phyloP scores from a whole-genome alignment of 2,329 filamentous ascomycete genomes.

The Podosphaera fusca region DNA sequence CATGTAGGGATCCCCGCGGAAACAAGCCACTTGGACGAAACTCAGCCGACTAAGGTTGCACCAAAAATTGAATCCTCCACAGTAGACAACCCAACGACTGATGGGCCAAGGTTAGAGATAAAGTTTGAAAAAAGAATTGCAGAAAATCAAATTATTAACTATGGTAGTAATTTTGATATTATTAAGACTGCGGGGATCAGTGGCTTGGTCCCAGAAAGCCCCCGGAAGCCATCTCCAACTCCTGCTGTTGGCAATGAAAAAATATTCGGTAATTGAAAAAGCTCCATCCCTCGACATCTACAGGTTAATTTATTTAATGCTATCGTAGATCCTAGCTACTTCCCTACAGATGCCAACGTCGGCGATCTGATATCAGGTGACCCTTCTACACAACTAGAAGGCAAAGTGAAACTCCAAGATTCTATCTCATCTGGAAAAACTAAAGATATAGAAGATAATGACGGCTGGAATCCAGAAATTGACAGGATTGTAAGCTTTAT shows the following conservation, averaged over 20 bases:
- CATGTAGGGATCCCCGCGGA: neutral
- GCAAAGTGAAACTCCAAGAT: no score
- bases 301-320: no score
- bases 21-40: neutral
- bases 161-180: neutral
- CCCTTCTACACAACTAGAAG: no score
- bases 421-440: no score
- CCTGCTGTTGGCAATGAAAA: neutral
- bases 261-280: no score
- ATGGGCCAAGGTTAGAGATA: neutral
- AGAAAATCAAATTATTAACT: neutral
- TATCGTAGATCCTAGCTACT: no score
- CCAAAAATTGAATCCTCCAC: neutral
- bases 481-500: no score
- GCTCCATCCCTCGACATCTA: no score
- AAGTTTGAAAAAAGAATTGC: neutral
- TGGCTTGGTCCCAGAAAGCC: neutral
- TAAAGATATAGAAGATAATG: no score
- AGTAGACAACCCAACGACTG: neutral
- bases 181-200: neutral
- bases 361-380: no score
- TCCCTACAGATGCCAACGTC: no score
- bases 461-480: no score
- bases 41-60: neutral
- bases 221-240: neutral